Evolutionary conservation across 495 filamentous ascomycete species (phyloP).

Genomic region (Cercophora samala): DNA sequence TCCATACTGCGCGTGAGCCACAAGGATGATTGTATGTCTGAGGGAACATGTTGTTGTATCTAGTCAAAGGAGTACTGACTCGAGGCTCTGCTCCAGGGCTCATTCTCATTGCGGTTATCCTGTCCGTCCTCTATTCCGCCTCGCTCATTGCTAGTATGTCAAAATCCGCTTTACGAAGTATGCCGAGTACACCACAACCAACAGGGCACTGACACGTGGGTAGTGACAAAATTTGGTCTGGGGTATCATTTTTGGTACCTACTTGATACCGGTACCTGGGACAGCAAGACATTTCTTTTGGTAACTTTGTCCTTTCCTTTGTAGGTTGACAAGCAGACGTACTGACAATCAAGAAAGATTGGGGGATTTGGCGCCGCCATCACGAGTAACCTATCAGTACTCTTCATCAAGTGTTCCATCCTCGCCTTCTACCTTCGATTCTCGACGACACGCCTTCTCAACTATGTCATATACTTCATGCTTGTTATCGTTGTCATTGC

Average conservation of each 20-base stretch:
- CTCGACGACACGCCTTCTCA: constrained; percentile 20
- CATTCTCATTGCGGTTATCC: constrained; percentile 1
- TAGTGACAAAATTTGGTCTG: constrained; percentile 1
- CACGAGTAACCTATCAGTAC: constrained; percentile 16
- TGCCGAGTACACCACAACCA: background rate
- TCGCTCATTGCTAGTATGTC: background rate
- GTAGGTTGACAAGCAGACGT: background rate
- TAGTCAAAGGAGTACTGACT: background rate
- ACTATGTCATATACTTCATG: constrained; percentile 16
- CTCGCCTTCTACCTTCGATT: constrained; percentile 29
- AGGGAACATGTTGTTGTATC: background rate
- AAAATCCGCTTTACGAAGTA: background rate
- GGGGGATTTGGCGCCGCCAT: constrained; percentile 14
- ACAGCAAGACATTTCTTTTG: background rate
- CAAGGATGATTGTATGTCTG: constrained; percentile 27
- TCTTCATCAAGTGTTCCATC: constrained; percentile 27
- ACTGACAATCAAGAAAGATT: constrained; percentile 8
- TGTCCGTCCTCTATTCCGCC: background rate
- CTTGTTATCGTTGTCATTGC: constrained; percentile 19
- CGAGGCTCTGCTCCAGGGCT: constrained; percentile 5
- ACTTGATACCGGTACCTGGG: background rate
- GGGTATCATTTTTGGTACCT: background rate
- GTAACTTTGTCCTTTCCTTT: background rate
- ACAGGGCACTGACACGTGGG: background rate
- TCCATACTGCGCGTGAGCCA: constrained; percentile 19